Evolutionary conservation across 176 grass and related monocot genomes (phyloP).

Genomic region (Urochloa ruziziensis): DNA sequence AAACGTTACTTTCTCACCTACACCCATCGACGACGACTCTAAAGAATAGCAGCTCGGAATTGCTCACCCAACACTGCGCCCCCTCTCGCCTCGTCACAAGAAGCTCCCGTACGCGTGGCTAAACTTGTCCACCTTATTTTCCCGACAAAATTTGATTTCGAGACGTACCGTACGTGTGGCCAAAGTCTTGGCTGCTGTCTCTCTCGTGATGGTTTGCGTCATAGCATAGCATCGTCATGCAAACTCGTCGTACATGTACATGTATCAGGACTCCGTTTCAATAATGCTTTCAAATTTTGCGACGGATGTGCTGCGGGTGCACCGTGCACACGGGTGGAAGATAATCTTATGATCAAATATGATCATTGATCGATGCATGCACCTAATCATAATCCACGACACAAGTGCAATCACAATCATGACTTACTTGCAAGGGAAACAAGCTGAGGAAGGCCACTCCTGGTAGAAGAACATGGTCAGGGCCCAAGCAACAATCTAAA

Average conservation of each 20-base stretch:
- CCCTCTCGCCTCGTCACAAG: not conserved
- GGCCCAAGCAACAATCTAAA: constrained; percentile 11
- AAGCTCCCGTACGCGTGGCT: too few relatives aligned
- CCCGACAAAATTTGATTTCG: not conserved
- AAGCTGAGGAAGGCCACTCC: constrained; percentile 18
- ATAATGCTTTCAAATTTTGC: not conserved
- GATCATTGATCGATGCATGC: not conserved
- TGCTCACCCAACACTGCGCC: constrained; percentile 42
- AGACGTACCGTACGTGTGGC: not conserved
- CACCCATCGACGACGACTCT: constrained; percentile 6
- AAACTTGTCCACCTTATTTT: not conserved
- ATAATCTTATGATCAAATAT: not conserved
- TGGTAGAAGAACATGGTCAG: constrained; percentile 8
- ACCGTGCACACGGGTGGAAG: not conserved
- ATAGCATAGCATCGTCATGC: too few relatives aligned
- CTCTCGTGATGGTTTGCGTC: not conserved
- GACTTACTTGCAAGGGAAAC: constrained; percentile 48
- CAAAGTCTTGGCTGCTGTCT: not conserved
- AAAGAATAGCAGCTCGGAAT: constrained; percentile 5
- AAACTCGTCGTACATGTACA: not conserved
- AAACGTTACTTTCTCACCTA: constrained; percentile 48
- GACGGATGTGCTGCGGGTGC: not conserved
- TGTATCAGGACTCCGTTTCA: not conserved
- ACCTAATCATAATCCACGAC: constrained; percentile 10
- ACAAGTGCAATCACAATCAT: constrained; percentile 7